Base-by-base conservation (phyloP, 495 filamentous ascomycete species). In the Lasiosphaeris hirsuta region DNA sequence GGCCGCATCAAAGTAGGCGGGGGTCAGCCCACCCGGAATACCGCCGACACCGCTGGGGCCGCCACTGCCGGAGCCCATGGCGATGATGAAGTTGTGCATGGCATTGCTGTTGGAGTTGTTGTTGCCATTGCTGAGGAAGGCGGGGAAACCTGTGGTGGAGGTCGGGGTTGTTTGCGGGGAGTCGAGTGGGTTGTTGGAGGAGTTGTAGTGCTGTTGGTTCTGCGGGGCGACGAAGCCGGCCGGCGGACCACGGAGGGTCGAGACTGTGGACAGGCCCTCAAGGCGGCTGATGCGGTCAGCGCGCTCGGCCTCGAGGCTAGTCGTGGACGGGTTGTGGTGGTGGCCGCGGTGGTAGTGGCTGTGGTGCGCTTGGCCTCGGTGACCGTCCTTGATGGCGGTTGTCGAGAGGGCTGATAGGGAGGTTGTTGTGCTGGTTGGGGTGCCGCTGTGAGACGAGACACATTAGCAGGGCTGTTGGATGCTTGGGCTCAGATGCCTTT, bases 261-360 rank as follows among this genome's bases (percentile, higher is more conserved):
- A 82, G 19, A 96, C 86, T 17, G 87, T 84, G 64, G 92, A 90
- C 36, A 96, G 79, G 40, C 92, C 92, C 7, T 91, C 87, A 13
- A 96, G 84, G 23, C 92, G 90, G 37, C 90, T 94, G 67, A 96
- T 96, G 63, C 92, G 90, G 72, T 96, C 92, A 49, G 90, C 91
- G 62, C 92, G 90, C 71, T 96, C 92, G 52, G 90, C 90, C 59
- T 94, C 91, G 23, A 92, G 83, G 56, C 85, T 88, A 49, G 81
- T 88, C 39, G 80, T 80, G 7, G 86, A 88, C 7, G 80, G 75
- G 19, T 75, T 78, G 67, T 89, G 86, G 7, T 74, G 73, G 56
- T 84, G 84, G 48, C 76, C 74, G 51, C 81, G 81, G 58, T 76
- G 71, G 47, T 75, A 72, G 54, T 68, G 68, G 49, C 78, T 70